Evolutionary conservation across 345 rosid species (phyloP).

Genomic region (Euclidium syriacum): DNA sequence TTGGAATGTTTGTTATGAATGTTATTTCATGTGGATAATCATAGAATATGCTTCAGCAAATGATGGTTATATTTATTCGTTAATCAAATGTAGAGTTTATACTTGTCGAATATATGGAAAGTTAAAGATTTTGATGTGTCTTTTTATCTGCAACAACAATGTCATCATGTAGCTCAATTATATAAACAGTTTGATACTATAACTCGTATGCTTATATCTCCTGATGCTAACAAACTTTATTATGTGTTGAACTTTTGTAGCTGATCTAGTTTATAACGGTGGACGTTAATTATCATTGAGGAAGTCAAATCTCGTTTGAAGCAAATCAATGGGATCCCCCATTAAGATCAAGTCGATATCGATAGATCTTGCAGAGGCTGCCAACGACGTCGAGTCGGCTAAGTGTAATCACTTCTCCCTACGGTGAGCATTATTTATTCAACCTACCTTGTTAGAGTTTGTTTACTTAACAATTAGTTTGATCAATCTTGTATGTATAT

Average conservation of each 20-base stretch:
- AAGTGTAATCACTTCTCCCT: constrained; percentile 67
- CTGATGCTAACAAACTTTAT: neutral
- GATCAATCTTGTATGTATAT: neutral
- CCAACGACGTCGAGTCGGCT: constrained; percentile 29
- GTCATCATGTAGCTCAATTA: neutral
- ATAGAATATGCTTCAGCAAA: neutral
- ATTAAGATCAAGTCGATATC: constrained; percentile 52
- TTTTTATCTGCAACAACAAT: neutral
- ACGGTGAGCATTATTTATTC: constrained; percentile 43
- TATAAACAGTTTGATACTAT: neutral
- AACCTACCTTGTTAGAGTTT: neutral
- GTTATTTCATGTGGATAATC: constrained; percentile 55
- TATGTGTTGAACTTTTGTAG: constrained; percentile 6
- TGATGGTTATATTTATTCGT: neutral
- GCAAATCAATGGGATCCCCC: constrained; percentile 41
- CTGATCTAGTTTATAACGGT: constrained; percentile 29
- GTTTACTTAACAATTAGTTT: neutral
- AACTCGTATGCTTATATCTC: neutral
- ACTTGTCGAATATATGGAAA: constrained; percentile 5
- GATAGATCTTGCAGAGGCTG: constrained; percentile 42
- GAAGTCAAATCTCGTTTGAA: constrained; percentile 20
- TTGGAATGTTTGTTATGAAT: constrained; percentile 10
- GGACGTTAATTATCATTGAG: constrained; percentile 33
- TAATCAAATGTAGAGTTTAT: neutral
- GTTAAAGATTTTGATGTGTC: constrained; percentile 10